A percentile compares a stretch with the other conserved stretches of the same genome.
These are phyloP conservation scores for Corrigiola litoralis DNA, from an alignment of 179 eudicot genomes.

Conservation along the genomic window DNA sequence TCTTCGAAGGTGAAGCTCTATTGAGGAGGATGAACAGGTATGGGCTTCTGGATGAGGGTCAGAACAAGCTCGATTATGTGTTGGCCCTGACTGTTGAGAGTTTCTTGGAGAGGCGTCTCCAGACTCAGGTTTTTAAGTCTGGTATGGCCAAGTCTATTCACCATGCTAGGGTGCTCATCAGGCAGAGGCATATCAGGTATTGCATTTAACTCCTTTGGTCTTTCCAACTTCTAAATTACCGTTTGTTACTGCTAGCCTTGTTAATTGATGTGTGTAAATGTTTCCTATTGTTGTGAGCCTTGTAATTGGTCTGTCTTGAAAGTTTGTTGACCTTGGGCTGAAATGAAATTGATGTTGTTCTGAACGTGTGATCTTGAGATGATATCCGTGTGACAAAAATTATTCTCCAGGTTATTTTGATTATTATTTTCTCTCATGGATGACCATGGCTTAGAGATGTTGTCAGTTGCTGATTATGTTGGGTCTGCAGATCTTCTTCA, in stretches of 20 bases:
- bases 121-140: constrained; percentile 72
- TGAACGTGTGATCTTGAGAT: too few relatives aligned
- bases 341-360: too few relatives aligned
- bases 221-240: not conserved
- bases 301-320: too few relatives aligned
- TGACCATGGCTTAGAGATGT: too few relatives aligned
- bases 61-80: constrained; percentile 88
- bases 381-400: too few relatives aligned
- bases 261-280: too few relatives aligned
- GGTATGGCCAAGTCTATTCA: constrained; percentile 93
- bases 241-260: not conserved
- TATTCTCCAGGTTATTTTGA: too few relatives aligned
- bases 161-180: constrained; percentile 78
- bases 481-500: too few relatives aligned
- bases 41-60: constrained; percentile 66
- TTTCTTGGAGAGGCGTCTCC: constrained; percentile 79
- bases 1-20: constrained; percentile 81
- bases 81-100: constrained; percentile 81
- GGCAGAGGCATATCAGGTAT: constrained; percentile 80
- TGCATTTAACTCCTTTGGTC: not conserved
- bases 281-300: too few relatives aligned
- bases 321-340: too few relatives aligned
- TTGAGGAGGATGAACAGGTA: constrained; percentile 72
- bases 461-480: too few relatives aligned
- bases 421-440: too few relatives aligned